phyloP scores from a whole-genome alignment of 169 alveolate species.

The Amoebophrya sp. region DNA sequence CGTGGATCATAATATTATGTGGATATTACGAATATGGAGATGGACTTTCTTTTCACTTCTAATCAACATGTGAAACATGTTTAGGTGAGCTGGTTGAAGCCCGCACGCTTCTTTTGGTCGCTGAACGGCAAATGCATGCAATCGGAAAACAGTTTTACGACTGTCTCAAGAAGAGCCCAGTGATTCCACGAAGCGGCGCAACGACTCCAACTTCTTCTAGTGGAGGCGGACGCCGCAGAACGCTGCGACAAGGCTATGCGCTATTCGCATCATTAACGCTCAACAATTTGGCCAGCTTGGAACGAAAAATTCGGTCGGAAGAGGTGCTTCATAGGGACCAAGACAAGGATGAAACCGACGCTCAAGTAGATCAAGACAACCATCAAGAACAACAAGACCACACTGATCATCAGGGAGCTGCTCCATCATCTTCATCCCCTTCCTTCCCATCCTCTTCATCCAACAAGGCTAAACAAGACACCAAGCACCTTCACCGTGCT shows the following conservation, averaged over 20 bases:
- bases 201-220: not conserved
- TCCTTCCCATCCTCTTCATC: too few relatives aligned
- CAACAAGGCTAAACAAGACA: too few relatives aligned
- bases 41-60: not conserved
- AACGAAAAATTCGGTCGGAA: not conserved
- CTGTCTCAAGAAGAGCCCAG: not conserved
- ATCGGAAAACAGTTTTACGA: conserved; percentile 14
- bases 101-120: not conserved
- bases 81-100: not conserved
- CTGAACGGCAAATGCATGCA: not conserved
- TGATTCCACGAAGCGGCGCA: not conserved
- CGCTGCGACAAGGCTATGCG: not conserved
- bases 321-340: too few relatives aligned
- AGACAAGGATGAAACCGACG: too few relatives aligned
- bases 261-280: not conserved
- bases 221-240: not conserved
- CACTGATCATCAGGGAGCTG: too few relatives aligned
- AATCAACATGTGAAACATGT: not conserved
- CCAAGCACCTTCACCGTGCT: not conserved
- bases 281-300: not conserved
- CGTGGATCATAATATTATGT: not conserved
- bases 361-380: not conserved
- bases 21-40: not conserved
- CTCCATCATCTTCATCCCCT: too few relatives aligned
- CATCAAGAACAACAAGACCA: not conserved